A percentile compares a stretch with the other conserved stretches of the same genome.
Conservation (phyloP, 140 eudicot species). For the Flaveria floridana region DNA sequence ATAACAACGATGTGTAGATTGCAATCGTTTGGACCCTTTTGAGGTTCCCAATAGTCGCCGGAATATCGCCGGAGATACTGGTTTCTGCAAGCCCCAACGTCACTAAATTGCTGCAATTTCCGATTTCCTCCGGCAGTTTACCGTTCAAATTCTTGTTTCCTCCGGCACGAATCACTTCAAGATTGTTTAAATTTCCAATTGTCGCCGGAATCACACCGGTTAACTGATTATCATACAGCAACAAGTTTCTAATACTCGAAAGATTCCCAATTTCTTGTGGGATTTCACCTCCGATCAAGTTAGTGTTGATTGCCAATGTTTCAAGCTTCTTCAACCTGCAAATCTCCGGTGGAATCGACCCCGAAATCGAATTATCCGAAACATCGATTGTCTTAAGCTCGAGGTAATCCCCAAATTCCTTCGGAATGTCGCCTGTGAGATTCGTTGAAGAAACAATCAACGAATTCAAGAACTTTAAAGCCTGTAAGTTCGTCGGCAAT, state of each 20-base stretch:
- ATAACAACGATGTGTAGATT: constrained; percentile 60
- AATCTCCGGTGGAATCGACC: constrained; percentile 68
- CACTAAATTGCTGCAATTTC: constrained; percentile 63
- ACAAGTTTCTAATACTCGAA: constrained; percentile 40
- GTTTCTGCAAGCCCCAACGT: constrained; percentile 88
- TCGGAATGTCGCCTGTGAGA: constrained; percentile 74
- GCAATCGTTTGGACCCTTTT: constrained; percentile 71
- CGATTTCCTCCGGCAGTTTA: constrained; percentile 74
- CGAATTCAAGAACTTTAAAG: constrained; percentile 47
- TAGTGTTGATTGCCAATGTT: constrained; percentile 54
- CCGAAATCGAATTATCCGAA: constrained; percentile 62
- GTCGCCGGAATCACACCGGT: constrained; percentile 72
- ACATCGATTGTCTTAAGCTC: constrained; percentile 57
- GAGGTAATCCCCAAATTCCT: constrained; percentile 69
- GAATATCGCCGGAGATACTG: constrained; percentile 71
- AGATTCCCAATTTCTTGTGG: constrained; percentile 71
- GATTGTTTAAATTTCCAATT: constrained; percentile 55
- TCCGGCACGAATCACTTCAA: constrained; percentile 79
- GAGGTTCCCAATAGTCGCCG: constrained; percentile 62
- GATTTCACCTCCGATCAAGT: constrained; percentile 56
- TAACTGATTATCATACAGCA: constrained; percentile 74
- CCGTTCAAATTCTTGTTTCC: constrained; percentile 86
- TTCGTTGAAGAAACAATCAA: constrained; percentile 63
- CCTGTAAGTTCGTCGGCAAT: constrained; percentile 72
- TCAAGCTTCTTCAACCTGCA: constrained; percentile 53